phyloP scores from a whole-genome alignment of 306 rosid genomes.

The Trichosanthes truncata region DNA sequence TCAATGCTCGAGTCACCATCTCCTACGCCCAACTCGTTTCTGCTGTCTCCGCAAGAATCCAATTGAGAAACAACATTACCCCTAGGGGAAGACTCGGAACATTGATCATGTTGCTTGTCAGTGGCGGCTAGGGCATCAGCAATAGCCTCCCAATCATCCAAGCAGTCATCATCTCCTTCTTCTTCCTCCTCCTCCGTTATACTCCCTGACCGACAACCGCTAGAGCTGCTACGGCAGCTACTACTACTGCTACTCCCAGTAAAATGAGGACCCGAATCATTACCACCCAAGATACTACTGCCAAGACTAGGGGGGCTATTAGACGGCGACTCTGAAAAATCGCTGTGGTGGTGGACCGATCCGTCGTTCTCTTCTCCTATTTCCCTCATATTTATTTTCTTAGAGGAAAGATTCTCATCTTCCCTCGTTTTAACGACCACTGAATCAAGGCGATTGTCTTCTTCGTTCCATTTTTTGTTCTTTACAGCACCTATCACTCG shows the following conservation, averaged over 20 bases:
- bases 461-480: constrained; percentile 54
- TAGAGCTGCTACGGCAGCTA: constrained; percentile 38
- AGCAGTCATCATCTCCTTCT: constrained; percentile 64
- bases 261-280: constrained; percentile 66
- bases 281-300: constrained; percentile 44
- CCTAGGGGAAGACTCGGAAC: constrained; percentile 25
- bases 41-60: constrained; percentile 22
- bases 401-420: constrained; percentile 30
- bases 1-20: constrained; percentile 24
- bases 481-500: constrained; percentile 48
- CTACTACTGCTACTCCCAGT: constrained; percentile 55
- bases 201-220: constrained; percentile 77
- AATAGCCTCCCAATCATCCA: constrained; percentile 99
- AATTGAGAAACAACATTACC: constrained; percentile 21
- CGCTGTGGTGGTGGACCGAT: constrained; percentile 45
- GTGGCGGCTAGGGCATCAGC: constrained; percentile 90
- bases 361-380: constrained; percentile 37
- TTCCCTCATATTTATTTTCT: constrained; percentile 35
- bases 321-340: constrained; percentile 42
- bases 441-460: constrained; percentile 16
- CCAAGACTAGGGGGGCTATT: constrained; percentile 52
- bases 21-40: constrained; percentile 19
- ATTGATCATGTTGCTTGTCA: constrained; percentile 39
- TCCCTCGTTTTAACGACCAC: constrained; percentile 19
- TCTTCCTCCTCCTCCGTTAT: constrained; percentile 52